Evolutionary conservation across 495 filamentous ascomycete species (phyloP), one percentile per base, ranked within the genome.

Genomic region (Amorphotheca resinae): DNA sequence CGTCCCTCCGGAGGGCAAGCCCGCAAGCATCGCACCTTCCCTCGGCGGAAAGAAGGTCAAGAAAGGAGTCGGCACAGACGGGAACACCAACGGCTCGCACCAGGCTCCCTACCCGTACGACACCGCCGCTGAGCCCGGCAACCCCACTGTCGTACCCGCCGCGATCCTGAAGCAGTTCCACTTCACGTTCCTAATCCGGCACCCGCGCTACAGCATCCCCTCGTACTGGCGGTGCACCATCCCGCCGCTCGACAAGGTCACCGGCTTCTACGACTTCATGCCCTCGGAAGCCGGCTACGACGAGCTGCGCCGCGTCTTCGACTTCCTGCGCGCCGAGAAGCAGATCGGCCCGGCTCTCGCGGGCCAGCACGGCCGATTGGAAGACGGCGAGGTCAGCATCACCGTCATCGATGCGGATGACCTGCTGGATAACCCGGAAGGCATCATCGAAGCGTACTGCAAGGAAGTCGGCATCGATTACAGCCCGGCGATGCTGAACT

Each of bases 381-480:
- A 38, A 12, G 46, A 52, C 38, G 58, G 55, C 0, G 49, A 56
- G 14, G 59, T 66, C 22, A 66, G 60, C 33, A 79, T 96, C 45
- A 93, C 84, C 44, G 75, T 96, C n/a, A 63, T 98, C 28, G 91
- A 98, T 59, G 91, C 91, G 11, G 91, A 96, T 56, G 89, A 95
- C 52, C 68, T 98, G 50, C 77, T 98, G 3, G 84, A 93, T 57
- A 67, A 81, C 30, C 91, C 91, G 12, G 68, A 70, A 18, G 69
- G 69, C 21, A 79, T 82, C 42, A 73, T 95, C 45, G 58, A 77
- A 52, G 75, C 76, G 12, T 95, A 80, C 59, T 96, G 89, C 62
- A 66, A 73, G 35, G 79, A 73, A 49, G 80, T 87, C 2, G 84
- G 82, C 1, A 58, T 96, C 20, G 67, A 77, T 12, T 98, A 80